Base-by-base conservation (phyloP, 768 basidiomycete species). In the Sporobolomyces pararoseus region DNA sequence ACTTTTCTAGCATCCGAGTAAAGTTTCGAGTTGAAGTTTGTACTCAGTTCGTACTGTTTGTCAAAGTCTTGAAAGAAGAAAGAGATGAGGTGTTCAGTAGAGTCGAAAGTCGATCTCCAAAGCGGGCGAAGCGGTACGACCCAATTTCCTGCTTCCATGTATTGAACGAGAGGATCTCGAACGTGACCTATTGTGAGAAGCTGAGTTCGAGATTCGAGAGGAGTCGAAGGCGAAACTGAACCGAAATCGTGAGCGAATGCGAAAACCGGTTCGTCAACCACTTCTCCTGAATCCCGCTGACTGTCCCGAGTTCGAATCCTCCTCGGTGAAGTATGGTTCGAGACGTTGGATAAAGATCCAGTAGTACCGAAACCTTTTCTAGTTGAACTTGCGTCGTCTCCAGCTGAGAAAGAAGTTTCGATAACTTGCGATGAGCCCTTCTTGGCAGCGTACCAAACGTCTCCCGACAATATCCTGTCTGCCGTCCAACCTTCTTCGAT, bases 211-310 rank as follows among this genome's bases (percentile, higher is more conserved):
- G 29, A 23, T 3, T 32, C 31, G 46, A 35, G 27, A 19, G 55
- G 39, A 14, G 50, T 53, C 29, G 50, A n/a, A 29, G 71, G 42
- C 1, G 25, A 31, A 44, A 72, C 42, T 27, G 17, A 34, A 16
- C 62, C 55, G 37, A 72, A 68, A 25, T 55, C 34, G 51, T 72
- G 71, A 12, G 62, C 27, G 51, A 72, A 39, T 10, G 71, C 71
- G 50, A 72, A 67, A 50, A 72, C 71, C 44, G 71, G 71, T 46
- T 72, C 71, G 51, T 72, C 66, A 31, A 55, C 32, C 16, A 67
- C 39, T 10, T 3, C 16, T 16, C 53, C 42, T 3, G 44, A 35
- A 51, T 39, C 23, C 17, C n/a, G n/a, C n/a, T 4, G 16, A 3
- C 14, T 23, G 21, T 39, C 21, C 25, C 71, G 49, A 0, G 55